These are phyloP conservation scores for Trichoderma guizhouense DNA, from an alignment of 2,329 filamentous ascomycete genomes.

Conservation along the genomic window DNA sequence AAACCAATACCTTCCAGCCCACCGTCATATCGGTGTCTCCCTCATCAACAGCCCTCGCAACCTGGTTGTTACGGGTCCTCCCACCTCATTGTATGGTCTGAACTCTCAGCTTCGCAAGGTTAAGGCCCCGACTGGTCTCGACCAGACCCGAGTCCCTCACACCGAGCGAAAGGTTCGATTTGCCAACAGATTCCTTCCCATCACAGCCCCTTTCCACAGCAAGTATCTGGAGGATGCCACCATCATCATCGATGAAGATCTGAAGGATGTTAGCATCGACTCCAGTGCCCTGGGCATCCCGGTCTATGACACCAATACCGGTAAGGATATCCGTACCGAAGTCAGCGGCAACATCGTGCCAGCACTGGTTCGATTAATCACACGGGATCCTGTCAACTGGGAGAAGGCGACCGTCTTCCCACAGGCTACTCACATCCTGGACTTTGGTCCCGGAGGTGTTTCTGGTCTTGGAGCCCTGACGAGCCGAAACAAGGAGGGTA, in stretches of 20 bases:
- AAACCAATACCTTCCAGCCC: conserved; percentile 89
- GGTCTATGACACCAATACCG: conserved; percentile 86
- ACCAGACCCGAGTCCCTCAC: conserved; percentile 90
- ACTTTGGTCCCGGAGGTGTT: conserved; percentile 95
- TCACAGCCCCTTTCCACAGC: conserved; percentile 98
- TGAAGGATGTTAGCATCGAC: conserved; percentile 77
- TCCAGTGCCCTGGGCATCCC: conserved; percentile 73
- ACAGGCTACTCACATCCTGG: conserved; percentile 86
- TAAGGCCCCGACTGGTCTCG: conserved; percentile 94
- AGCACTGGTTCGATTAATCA: conserved; percentile 85
- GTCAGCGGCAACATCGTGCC: conserved; percentile 79
- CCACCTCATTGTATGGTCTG: conserved; percentile 92
- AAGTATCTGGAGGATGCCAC: conserved; percentile 83
- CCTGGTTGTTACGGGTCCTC: conserved; percentile 93
- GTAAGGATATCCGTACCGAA: conserved; percentile 72
- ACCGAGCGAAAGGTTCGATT: conserved; percentile 96
- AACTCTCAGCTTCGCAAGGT: conserved; percentile 94
- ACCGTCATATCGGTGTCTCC: conserved; percentile 92
- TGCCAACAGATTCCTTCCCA: conserved; percentile 93
- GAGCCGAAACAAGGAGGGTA: conserved; percentile 98
- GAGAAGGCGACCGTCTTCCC: conserved; percentile 91
- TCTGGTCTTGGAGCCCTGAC: conserved; percentile 94
- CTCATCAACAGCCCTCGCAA: conserved; percentile 96
- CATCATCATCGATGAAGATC: conserved; percentile 77
- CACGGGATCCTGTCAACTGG: conserved; percentile 91